Evolutionary conservation across 352 stramenopile species (phyloP), one percentile per base, ranked within the genome.

Genomic region (Phytophthora citrophthora): DNA sequence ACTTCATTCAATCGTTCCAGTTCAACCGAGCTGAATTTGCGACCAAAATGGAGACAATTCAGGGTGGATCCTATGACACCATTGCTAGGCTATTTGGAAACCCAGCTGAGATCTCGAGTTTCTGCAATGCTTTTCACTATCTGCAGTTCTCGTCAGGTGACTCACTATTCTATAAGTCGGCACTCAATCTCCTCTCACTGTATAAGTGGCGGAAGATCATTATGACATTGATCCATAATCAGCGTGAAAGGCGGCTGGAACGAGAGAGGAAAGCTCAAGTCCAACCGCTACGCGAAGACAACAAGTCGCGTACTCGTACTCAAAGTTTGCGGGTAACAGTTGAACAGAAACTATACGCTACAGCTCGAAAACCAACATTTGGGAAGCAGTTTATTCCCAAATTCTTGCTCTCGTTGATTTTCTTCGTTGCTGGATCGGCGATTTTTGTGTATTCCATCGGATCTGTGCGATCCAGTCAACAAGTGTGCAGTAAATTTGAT

Each of bases 131-230:
- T 7, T 86, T 88, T 52, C 66, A 68, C 20, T 77, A 79, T 24
- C 24, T 89, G 26, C 77, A 77, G 46, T 71, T 89, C 55, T 70
- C 58, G 18, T 66, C 72, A 0, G 40, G 56, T 0, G 44, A 47
- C 0, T 61, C 39, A 6, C 36, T 86, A 0, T 54, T 71, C 13
- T 62, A 73, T 16, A 85, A 83, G 20, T 72, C 52, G 2, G 66
- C 47, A 8, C 68, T 88, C 6, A 77, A 80, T 27, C 16, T 67
- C 1, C 46, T 85, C 0, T 78, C 73, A 0, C 45, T 88, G 1
- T 76, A 68, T 50, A 85, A 83, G 54, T 85, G 78, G 73, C 51
- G 43, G 15, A 71, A 72, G 1, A 76, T 72, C 10, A 83, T 85
- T 34, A 44, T 61, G 46, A 64, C 58, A 2, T 24, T 76, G 20